Evolutionary conservation across 805 yeast genomes (phyloP), one percentile per base, ranked within the genome.

Genomic region (Wickerhamomyces bovis): DNA sequence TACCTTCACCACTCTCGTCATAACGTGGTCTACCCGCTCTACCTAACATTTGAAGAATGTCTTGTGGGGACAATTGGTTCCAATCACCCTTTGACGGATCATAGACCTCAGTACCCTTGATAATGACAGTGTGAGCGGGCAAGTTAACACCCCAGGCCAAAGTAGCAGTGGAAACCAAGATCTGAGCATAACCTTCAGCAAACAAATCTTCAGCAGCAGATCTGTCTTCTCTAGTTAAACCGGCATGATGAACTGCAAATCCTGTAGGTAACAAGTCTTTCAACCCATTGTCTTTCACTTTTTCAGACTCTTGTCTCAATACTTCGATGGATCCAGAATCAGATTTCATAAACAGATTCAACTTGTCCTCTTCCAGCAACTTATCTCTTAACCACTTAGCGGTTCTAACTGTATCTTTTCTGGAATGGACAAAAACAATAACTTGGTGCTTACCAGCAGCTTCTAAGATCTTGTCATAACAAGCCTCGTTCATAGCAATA

Each of bases 11-110:
- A 57, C 81, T 78, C 16, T 81, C 80, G 64, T 92, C 99, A 66
- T 85, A 94, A 44, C 97, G 74, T 0, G 99, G 99, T 65, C 99
- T 77, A 55, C 98, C 98, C 18, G 98, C 98, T 70, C 98, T 80
- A 33, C 98, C 98, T n/a, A 92, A 72, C 98, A 92, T 92, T 67
- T 92, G 99, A 10, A 92, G 65, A 35, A 92, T 84, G 66, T 94
- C 98, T 58, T 92, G 99, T 0, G 97, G 95, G 0, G 96, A 83
- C n/a, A 92, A 68, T 58, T 87, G 94, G 2, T 80, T 80, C 97
- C 98, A 92, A 7, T 77, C 68, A 45, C 97, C 96, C 51, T 77
- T 78, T 52, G 85, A 94, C 0, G 99, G 97, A 6, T 94, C 85
- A 58, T 95, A 94, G 0, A 89, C 82, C 58, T 88, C 95, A 0